A percentile compares a stretch with the other conserved stretches of the same genome.
Evolutionary conservation across 495 filamentous ascomycete genomes (phyloP).

Genomic region (Baudoinia panamericana): DNA sequence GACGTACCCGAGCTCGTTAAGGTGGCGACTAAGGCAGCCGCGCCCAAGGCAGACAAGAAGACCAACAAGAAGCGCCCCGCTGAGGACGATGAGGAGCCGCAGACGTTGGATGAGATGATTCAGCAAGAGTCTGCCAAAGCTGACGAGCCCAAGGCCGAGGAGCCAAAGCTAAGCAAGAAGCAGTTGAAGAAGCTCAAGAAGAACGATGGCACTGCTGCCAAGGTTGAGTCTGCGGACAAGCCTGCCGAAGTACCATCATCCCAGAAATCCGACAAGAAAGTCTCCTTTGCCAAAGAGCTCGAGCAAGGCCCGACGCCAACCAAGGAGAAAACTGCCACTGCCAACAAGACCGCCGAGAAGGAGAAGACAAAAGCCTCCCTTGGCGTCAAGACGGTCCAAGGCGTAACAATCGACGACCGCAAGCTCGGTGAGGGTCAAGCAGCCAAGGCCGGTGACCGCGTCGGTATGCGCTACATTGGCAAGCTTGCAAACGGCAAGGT

Average conservation of each 20-base stretch:
- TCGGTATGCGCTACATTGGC: constrained; percentile 93
- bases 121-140: constrained; percentile 46
- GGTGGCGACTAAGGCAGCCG: constrained; percentile 34
- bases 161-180: constrained; percentile 72
- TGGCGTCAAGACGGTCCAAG: constrained; percentile 65
- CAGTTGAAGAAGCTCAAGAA: constrained; percentile 93
- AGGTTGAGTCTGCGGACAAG: constrained; percentile 40
- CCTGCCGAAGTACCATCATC: constrained; percentile 38
- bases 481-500: constrained; percentile 81
- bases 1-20: constrained; percentile 63
- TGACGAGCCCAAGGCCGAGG: no score
- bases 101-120: constrained; percentile 58
- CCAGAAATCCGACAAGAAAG: constrained; percentile 75
- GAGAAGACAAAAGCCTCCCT: constrained; percentile 33
- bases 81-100: constrained; percentile 40
- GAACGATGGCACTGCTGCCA: constrained; percentile 71
- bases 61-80: constrained; percentile 66
- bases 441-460: constrained; percentile 72
- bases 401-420: constrained; percentile 87
- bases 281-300: constrained; percentile 96
- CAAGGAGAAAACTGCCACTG: constrained; percentile 32
- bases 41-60: constrained; percentile 47
- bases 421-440: constrained; percentile 71
- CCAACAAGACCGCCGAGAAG: constrained; percentile 38
- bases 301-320: constrained; percentile 85